Percentiles rank a stretch among this genome's conserved stretches.
These are phyloP conservation scores for Aspergillus fischeri DNA, from an alignment of 2,329 filamentous ascomycete genomes.

Conservation along the genomic window DNA sequence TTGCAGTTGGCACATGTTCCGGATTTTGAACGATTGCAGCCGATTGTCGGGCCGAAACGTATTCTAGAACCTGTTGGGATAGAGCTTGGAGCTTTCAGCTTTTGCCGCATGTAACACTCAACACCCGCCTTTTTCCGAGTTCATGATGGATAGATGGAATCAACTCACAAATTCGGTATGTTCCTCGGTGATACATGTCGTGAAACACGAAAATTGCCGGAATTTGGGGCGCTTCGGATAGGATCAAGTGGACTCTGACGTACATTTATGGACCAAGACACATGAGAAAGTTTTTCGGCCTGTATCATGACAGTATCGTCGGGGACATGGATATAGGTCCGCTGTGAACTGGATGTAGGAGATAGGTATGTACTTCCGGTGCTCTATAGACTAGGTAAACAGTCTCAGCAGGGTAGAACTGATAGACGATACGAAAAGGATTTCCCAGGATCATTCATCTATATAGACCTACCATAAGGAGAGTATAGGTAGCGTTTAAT, in stretches of 20 bases:
- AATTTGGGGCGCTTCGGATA: constrained; percentile 2
- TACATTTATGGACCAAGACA: background rate
- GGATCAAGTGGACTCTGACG: background rate
- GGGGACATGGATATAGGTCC: background rate
- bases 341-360: no score
- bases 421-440: no score
- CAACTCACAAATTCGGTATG: constrained; percentile 6
- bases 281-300: background rate
- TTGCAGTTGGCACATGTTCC: background rate
- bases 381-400: no score
- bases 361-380: no score
- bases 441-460: no score
- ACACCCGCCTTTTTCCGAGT: constrained; percentile 34
- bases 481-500: no score
- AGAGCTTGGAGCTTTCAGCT: constrained; percentile 3
- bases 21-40: constrained; percentile 8
- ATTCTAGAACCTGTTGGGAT: constrained; percentile 4
- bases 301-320: background rate
- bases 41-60: constrained; percentile 25
- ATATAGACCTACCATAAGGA: no score
- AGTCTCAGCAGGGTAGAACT: no score
- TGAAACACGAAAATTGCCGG: constrained; percentile 23
- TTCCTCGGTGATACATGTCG: constrained; percentile 7
- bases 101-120: constrained; percentile 17
- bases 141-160: constrained; percentile 5